A percentile compares a stretch with the other conserved stretches of the same genome.
Conservation (phyloP, 306 rosid genomes). For the Acacia crassicarpa region DNA sequence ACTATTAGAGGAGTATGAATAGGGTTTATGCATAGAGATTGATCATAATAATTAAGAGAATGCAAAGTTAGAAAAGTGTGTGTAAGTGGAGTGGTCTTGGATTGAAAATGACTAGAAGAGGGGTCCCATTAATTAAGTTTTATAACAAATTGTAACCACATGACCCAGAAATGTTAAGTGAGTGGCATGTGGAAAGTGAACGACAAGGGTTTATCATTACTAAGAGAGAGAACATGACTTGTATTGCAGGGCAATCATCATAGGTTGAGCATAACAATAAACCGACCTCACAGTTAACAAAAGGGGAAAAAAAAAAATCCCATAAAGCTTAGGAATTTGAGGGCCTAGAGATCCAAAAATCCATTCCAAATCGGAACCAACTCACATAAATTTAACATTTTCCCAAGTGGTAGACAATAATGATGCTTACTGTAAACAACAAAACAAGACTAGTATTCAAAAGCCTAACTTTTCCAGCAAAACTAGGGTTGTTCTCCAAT, state of each 20-base stretch:
- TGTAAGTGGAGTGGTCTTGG: background rate
- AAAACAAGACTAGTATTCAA: background rate
- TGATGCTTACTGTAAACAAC: constrained; percentile 8
- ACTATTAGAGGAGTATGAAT: background rate
- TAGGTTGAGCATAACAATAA: constrained; percentile 21
- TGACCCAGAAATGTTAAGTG: constrained; percentile 29
- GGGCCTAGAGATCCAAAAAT: background rate
- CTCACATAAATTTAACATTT: constrained; percentile 24
- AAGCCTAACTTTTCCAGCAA: constrained; percentile 6
- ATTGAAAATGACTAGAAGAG: constrained; percentile 27
- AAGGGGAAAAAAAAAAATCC: too few relatives aligned
- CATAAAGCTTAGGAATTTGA: background rate
- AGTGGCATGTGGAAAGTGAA: constrained; percentile 21
- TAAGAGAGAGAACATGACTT: constrained; percentile 13
- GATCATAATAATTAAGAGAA: background rate
- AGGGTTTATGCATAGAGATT: background rate
- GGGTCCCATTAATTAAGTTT: constrained; percentile 29
- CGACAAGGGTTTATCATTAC: constrained; percentile 23
- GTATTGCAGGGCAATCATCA: constrained; percentile 8
- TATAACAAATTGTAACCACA: constrained; percentile 36
- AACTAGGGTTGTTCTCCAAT: background rate
- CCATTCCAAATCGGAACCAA: constrained; percentile 26
- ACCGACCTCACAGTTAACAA: background rate
- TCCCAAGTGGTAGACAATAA: constrained; percentile 21
- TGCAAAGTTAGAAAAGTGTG: background rate